Evolutionary conservation across 169 alveolate genomes (phyloP).

Genomic region (Cryptosporidium sp.): DNA sequence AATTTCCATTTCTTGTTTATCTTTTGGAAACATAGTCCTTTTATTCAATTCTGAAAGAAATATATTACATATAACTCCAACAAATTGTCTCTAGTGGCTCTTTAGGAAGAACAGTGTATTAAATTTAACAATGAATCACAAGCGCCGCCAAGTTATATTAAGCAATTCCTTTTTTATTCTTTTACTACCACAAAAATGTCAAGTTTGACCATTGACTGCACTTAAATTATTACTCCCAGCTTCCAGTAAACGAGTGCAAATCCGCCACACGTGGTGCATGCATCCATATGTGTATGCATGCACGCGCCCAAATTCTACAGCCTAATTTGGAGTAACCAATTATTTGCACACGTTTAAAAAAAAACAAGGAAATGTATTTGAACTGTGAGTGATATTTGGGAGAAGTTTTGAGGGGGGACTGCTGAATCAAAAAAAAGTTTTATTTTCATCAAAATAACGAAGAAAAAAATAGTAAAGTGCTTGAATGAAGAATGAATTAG

Average conservation of each 20-base stretch:
- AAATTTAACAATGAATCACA: not conserved
- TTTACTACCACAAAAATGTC: not conserved
- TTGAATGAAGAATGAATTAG: not conserved
- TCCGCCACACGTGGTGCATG: conserved; percentile 59
- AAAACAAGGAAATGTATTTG: not conserved
- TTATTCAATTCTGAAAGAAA: not conserved
- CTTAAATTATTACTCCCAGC: not conserved
- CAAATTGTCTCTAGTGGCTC: not conserved
- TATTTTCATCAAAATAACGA: no score
- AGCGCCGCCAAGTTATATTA: not conserved
- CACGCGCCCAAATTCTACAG: conserved; percentile 3
- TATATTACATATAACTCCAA: not conserved
- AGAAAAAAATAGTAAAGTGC: no score
- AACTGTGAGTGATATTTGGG: not conserved
- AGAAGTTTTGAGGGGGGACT: no score
- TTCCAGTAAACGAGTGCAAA: conserved; percentile 29
- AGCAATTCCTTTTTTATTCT: not conserved
- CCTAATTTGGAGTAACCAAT: not conserved
- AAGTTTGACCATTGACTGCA: not conserved
- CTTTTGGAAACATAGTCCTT: not conserved
- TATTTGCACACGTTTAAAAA: not conserved
- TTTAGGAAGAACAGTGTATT: not conserved
- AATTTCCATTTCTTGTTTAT: conserved; percentile 18
- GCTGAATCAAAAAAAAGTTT: no score
- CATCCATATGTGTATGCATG: conserved; percentile 37